These are phyloP conservation scores for Sindora glabra DNA, from an alignment of 306 rosid species.

Conservation along the genomic window DNA sequence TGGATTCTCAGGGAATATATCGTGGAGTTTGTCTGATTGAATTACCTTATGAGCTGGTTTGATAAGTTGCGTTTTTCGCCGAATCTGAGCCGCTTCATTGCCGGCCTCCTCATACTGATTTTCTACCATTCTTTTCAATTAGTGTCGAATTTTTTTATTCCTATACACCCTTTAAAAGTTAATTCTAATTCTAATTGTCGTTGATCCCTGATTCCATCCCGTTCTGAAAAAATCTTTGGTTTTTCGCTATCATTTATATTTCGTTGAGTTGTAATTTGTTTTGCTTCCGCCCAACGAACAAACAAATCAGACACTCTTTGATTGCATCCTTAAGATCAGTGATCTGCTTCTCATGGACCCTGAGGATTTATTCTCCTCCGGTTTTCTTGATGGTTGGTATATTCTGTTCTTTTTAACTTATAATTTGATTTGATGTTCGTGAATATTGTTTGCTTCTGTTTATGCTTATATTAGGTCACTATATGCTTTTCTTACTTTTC, in stretches of 20 bases:
- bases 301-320: background rate
- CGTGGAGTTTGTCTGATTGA: conserved; percentile 6
- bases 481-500: background rate
- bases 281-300: no score
- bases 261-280: no score
- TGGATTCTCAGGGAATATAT: conserved; percentile 12
- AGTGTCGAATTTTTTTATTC: conserved; percentile 45
- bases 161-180: conserved; percentile 39
- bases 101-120: conserved; percentile 42
- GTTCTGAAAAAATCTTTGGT: no score
- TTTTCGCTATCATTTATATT: no score
- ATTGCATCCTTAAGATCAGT: background rate
- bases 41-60: conserved; percentile 36
- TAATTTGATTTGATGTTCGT: background rate
- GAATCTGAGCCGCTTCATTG: conserved; percentile 52
- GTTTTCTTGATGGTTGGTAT: background rate
- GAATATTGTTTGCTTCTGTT: background rate
- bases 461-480: background rate
- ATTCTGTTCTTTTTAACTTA: background rate
- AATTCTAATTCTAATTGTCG: background rate
- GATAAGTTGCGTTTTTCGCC: conserved; percentile 37
- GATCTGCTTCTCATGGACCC: background rate
- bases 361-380: background rate
- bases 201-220: background rate
- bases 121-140: conserved; percentile 46